Percentiles rank a stretch among this genome's conserved stretches.
Evolutionary conservation across 257 asterid species (phyloP).

Genomic region (Ocimum tenuiflorum): DNA sequence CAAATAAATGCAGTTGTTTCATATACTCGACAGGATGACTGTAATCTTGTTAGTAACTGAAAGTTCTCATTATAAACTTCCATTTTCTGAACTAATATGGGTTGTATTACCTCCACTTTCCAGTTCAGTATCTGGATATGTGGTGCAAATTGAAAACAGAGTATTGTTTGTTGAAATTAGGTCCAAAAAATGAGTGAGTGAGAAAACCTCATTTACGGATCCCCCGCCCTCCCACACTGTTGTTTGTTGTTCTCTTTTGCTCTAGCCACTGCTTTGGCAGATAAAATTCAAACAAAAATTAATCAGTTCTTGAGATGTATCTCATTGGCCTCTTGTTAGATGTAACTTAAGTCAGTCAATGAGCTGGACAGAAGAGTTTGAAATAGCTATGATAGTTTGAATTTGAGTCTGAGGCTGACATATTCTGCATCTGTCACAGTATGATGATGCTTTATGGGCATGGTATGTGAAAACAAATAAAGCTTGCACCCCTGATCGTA

Average conservation of each 20-base stretch:
- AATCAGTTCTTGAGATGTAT: neutral
- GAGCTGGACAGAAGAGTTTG: neutral
- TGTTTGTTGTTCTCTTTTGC: neutral
- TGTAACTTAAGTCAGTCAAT: neutral
- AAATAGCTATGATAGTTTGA: neutral
- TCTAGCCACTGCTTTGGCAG: neutral
- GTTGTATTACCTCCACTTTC: neutral
- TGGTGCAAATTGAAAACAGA: neutral
- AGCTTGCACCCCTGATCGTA: neutral
- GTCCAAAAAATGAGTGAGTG: neutral
- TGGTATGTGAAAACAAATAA: neutral
- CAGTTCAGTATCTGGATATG: neutral
- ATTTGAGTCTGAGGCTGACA: neutral
- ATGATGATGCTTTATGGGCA: too few species aligned
- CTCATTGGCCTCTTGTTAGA: neutral
- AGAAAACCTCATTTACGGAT: neutral
- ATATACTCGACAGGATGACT: neutral
- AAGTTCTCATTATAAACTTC: too few species aligned
- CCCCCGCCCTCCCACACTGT: neutral
- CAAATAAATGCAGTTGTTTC: neutral
- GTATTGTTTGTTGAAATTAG: neutral
- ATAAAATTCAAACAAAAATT: too few species aligned
- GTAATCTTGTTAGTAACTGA: neutral
- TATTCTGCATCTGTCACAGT: neutral
- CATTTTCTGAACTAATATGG: too few species aligned